These are phyloP conservation scores for Bryum argenteum DNA, from an alignment of 225 moss, liverwort and hornwort genomes.

Conservation along the genomic window DNA sequence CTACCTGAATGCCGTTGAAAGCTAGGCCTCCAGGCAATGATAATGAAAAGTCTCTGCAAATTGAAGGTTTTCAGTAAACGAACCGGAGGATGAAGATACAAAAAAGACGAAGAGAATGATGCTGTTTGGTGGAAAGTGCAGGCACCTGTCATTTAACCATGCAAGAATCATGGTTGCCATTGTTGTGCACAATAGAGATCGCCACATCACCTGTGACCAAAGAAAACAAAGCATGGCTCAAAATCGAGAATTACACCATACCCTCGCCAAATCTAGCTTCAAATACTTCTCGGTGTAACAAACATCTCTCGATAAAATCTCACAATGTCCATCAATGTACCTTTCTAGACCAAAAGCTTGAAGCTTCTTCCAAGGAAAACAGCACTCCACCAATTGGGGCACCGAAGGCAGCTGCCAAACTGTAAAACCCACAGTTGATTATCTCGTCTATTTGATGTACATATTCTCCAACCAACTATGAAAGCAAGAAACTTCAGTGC, in stretches of 20 bases:
- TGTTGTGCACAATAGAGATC: slow-evolving; percentile 78
- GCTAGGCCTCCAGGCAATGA: slow-evolving; percentile 74
- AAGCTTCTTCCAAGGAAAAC: slow-evolving; percentile 87
- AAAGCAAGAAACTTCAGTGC: slow-evolving; percentile 16
- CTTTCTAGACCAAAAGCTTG: slow-evolving; percentile 96
- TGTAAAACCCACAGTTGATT: slow-evolving; percentile 32
- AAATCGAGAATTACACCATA: background rate
- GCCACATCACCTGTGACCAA: slow-evolving; percentile 80
- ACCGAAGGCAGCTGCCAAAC: slow-evolving; percentile 88
- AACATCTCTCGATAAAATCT: background rate
- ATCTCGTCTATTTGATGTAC: slow-evolving; percentile 10
- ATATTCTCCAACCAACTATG: slow-evolving; percentile 3
- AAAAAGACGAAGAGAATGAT: background rate
- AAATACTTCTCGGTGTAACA: background rate
- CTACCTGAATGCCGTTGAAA: slow-evolving; percentile 68
- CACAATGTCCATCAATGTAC: slow-evolving; percentile 28
- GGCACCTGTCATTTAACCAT: slow-evolving; percentile 78
- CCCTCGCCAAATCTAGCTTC: slow-evolving; percentile 5
- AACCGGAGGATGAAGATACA: background rate
- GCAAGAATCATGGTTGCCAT: slow-evolving; percentile 85
- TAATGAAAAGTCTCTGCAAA: slow-evolving; percentile 72
- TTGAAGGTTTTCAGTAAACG: background rate
- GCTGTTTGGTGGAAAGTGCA: background rate
- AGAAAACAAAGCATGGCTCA: background rate
- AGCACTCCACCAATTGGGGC: slow-evolving; percentile 90